Evolutionary conservation across 805 yeast species (phyloP).

Genomic region (Yarrowia hollandica): DNA sequence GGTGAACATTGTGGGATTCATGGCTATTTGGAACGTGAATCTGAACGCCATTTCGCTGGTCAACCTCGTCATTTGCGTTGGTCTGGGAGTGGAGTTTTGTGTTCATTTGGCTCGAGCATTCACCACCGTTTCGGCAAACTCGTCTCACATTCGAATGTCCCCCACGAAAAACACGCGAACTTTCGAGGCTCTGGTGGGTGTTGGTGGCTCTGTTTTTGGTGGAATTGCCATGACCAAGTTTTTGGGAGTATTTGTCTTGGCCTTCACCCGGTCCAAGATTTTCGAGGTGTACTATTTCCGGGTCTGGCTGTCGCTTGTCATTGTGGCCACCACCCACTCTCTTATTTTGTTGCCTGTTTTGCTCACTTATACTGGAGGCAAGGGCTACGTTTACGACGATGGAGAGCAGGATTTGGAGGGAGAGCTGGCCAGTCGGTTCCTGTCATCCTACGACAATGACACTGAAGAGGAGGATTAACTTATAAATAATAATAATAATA

Average conservation of each 20-base stretch:
- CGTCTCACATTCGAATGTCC: slow-evolving; percentile 32
- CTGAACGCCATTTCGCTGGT: slow-evolving; percentile 89
- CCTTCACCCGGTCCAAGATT: slow-evolving; percentile 82
- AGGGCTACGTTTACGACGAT: slow-evolving; percentile 48
- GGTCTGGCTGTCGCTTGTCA: slow-evolving; percentile 85
- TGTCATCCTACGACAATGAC: slow-evolving; percentile 14
- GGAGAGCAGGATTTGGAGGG: slow-evolving; percentile 40
- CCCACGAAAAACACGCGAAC: slow-evolving; percentile 43
- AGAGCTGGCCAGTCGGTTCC: slow-evolving; percentile 36
- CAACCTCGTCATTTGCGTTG: slow-evolving; percentile 87
- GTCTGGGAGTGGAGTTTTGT: slow-evolving; percentile 91
- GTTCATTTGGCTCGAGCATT: slow-evolving; percentile 82
- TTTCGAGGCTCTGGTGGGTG: slow-evolving; percentile 62
- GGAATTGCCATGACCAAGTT: slow-evolving; percentile 90
- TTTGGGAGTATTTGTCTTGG: slow-evolving; percentile 82
- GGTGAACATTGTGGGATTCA: slow-evolving; percentile 73
- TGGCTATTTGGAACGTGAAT: slow-evolving; percentile 72
- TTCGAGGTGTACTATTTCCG: slow-evolving; percentile 90
- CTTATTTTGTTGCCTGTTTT: slow-evolving; percentile 76
- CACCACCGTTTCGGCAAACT: slow-evolving; percentile 44
- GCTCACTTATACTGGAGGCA: slow-evolving; percentile 64
- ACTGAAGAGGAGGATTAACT: background rate
- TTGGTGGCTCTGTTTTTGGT: slow-evolving; percentile 88
- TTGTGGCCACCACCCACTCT: slow-evolving; percentile 77
- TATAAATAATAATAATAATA: no score